These are phyloP conservation scores for Colletotrichum sp. DNA, from an alignment of 2,329 filamentous ascomycete species.

Conservation along the genomic window DNA sequence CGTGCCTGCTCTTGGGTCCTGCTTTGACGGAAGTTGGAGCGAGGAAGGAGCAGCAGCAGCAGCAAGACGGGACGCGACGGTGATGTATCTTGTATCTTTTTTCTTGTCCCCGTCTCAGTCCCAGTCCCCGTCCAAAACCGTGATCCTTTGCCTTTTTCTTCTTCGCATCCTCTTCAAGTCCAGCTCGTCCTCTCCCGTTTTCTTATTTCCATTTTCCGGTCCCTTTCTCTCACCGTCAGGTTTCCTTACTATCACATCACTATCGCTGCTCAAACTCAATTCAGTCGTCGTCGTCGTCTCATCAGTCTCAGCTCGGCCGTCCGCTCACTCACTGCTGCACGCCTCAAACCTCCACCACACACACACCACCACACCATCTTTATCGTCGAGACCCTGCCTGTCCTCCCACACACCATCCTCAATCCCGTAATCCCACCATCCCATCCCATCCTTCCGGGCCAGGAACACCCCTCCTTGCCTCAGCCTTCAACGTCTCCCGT, in stretches of 20 bases:
- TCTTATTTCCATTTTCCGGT: not conserved
- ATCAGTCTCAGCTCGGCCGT: not conserved
- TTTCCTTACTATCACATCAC: not conserved
- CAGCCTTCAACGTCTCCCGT: not conserved
- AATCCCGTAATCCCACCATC: slow-evolving; percentile 2
- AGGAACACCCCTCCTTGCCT: not conserved
- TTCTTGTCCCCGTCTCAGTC: not conserved
- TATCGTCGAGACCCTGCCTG: not conserved
- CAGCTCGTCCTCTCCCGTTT: not conserved
- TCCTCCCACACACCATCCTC: not conserved
- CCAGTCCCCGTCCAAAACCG: not conserved
- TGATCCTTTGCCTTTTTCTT: not conserved
- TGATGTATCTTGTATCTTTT: not conserved
- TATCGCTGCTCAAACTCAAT: not conserved
- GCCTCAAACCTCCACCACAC: not conserved
- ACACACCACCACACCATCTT: not conserved
- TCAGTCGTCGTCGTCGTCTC: not conserved
- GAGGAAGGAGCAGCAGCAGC: not conserved
- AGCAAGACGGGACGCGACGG: not conserved
- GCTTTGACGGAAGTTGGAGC: not conserved
- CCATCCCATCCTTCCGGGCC: not conserved
- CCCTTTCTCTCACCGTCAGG: not conserved
- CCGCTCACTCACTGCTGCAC: not conserved
- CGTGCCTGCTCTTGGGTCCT: not conserved
- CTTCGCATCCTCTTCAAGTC: not conserved